Percentiles rank a stretch among this genome's conserved stretches.
Evolutionary conservation across 1,284 basidiomycete species (phyloP).

Genomic region (Taiwanofungus camphoratus): DNA sequence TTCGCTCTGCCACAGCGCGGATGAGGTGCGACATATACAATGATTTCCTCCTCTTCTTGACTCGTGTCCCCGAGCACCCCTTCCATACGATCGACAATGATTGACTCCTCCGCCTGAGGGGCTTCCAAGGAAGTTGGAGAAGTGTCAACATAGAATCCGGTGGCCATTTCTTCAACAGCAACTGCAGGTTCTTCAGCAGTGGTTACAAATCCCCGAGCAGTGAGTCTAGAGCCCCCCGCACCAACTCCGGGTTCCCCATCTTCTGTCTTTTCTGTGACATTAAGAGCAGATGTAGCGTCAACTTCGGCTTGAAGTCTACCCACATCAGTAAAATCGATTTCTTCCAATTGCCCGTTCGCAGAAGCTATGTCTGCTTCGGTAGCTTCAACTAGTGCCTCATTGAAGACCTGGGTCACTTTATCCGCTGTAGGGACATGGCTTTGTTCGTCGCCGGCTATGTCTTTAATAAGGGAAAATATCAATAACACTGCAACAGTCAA

Average conservation of each 20-base stretch:
- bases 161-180: slow-evolving; percentile 38
- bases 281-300: slow-evolving; percentile 22
- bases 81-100: slow-evolving; percentile 13
- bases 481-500: slow-evolving; percentile 3
- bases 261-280: neutral
- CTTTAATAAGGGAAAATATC: slow-evolving; percentile 7
- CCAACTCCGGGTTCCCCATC: slow-evolving; percentile 9
- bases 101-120: neutral
- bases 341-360: slow-evolving; percentile 44
- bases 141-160: slow-evolving; percentile 30
- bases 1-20: slow-evolving; percentile 24
- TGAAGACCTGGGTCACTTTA: slow-evolving; percentile 54
- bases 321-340: slow-evolving; percentile 61
- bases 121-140: slow-evolving; percentile 15
- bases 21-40: slow-evolving; percentile 37
- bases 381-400: slow-evolving; percentile 24
- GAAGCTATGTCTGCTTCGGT: slow-evolving; percentile 23
- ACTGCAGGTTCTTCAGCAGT: too few relatives aligned
- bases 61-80: slow-evolving; percentile 16
- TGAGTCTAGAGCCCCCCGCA: too few relatives aligned
- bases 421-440: slow-evolving; percentile 64
- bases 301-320: slow-evolving; percentile 37
- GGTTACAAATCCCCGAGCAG: slow-evolving; percentile 12
- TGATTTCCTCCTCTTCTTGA: slow-evolving; percentile 32
- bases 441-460: slow-evolving; percentile 38